Evolutionary conservation across 805 yeast genomes (phyloP).

Genomic region (Ogataea paradorogensis): DNA sequence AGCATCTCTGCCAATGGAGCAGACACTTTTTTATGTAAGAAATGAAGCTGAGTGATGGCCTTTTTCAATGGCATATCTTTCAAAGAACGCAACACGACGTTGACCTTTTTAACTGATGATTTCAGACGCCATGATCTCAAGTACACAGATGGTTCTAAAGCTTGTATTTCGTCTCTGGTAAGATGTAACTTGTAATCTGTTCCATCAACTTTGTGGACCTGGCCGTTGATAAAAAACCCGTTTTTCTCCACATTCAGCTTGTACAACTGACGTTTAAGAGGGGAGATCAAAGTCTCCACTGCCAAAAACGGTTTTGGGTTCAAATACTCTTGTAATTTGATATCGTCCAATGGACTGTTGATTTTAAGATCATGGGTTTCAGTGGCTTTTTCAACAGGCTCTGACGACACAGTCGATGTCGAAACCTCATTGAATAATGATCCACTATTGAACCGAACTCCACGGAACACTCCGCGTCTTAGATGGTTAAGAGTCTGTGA

Average conservation of each 20-base stretch:
- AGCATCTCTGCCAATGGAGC: conserved; percentile 75
- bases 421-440: conserved; percentile 30
- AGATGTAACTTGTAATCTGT: conserved; percentile 48
- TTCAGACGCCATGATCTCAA: conserved; percentile 77
- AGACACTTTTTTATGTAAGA: conserved; percentile 74
- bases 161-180: conserved; percentile 62
- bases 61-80: conserved; percentile 65
- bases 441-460: not conserved
- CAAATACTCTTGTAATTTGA: conserved; percentile 45
- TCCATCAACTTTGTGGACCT: conserved; percentile 46
- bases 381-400: not conserved
- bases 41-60: conserved; percentile 92
- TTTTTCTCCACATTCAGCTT: conserved; percentile 54
- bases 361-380: conserved; percentile 12
- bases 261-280: conserved; percentile 68
- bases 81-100: conserved; percentile 71
- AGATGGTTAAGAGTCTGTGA: not conserved
- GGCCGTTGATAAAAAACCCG: conserved; percentile 68
- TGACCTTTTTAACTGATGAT: conserved; percentile 86
- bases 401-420: not conserved
- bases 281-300: conserved; percentile 56
- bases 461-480: not conserved
- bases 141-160: conserved; percentile 86
- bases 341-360: conserved; percentile 29
- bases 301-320: conserved; percentile 54